Evolutionary conservation across 129 eudicot species (phyloP), one percentile per base, ranked within the genome.

Genomic region (Ambrosia artemisiifolia): DNA sequence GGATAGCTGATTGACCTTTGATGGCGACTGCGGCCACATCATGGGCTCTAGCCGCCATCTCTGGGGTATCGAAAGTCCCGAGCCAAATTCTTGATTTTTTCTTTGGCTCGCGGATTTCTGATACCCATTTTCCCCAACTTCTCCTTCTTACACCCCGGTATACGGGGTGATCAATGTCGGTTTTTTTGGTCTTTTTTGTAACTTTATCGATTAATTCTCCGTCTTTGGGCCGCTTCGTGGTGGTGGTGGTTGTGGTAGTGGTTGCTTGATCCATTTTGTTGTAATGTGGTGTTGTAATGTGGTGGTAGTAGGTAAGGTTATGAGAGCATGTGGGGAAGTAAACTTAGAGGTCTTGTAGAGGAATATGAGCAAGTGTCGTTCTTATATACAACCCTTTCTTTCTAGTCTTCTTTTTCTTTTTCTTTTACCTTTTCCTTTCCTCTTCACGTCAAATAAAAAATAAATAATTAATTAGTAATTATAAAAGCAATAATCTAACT

Each of bases 11-110:
- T 14, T 30, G 55, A 7, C 83, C 83, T 47, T 79, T 79, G 13
- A 79, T 51, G 11, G 73, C 73, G 14, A 72, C 14, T 11, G 78
- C 74, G 2, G 74, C 83, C 17, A 81, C 85, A 36, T 81, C 81
- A 57, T 81, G 85, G 56, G 85, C 85, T 48, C 81, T 28, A 64
- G 85, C 85, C 6, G 85, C 84, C 84, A 80, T 80, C 67, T 80
- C 72, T 24, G 78, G 77, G 1, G 81, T 75, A 6, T 63, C 72
- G 12, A 61, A 75, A 2, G 85, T 81, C 11, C 85, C 85, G 0
- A 75, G 81, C 85, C 85, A 81, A 16, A 81, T 81, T 65, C 85
- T 75, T 13, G 85, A 70, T 24, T 81, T 81, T 73, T 81, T 81
- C 49, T 76, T 81, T 10, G 84, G 84, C 44, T 75, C 84, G 3